Evolutionary conservation across 352 stramenopile genomes (phyloP), one percentile per base, ranked within the genome.

Genomic region (Pythium folliculosum): DNA sequence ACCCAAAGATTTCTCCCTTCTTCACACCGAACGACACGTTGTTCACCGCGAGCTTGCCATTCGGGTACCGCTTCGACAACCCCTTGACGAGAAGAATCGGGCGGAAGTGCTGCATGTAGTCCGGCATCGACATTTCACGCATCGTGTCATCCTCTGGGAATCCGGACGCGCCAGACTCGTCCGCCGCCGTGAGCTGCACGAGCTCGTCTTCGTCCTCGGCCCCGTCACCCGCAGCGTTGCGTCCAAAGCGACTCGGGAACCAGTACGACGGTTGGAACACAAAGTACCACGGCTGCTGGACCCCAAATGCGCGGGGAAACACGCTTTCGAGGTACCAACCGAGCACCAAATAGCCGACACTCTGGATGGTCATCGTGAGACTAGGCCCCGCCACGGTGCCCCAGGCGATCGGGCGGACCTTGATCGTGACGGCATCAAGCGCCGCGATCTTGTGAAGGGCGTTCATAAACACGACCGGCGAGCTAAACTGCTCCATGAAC

Each of bases 311-410:
- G 12, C 85, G 82, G 17, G 96, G 96, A 38, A 98, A 88, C 1
- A 98, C 92, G 44, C 95, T 89, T 64, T 98, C 95, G 21, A 99
- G 77, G 72, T 99, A 99, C 81, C 84, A 97, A 3, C 89, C 95
- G 10, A 99, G 73, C 13, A 98, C 38, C 22, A 92, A 64, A 61
- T 98, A 98, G 8, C 94, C 75, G 23, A 91, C 25, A 30, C 80
- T 87, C 68, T 99, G 95, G 4, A 85, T 9, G 10, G 89, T 38
- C 76, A 99, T 92, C 35, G 90, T 77, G 23, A 72, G 25, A 12
- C 73, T 88, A 9, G 84, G 80, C 32, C 25, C 62, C 10, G 67
- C 70, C 4, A 95, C 66, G 0, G 80, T 84, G 3, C 53, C 30
- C 77, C 83, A 92, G 0, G 66, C 77, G 9, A 93, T 76, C 0